Evolutionary conservation across 2,329 filamentous ascomycete genomes (phyloP).

Genomic region (Phialocephala subalpina): DNA sequence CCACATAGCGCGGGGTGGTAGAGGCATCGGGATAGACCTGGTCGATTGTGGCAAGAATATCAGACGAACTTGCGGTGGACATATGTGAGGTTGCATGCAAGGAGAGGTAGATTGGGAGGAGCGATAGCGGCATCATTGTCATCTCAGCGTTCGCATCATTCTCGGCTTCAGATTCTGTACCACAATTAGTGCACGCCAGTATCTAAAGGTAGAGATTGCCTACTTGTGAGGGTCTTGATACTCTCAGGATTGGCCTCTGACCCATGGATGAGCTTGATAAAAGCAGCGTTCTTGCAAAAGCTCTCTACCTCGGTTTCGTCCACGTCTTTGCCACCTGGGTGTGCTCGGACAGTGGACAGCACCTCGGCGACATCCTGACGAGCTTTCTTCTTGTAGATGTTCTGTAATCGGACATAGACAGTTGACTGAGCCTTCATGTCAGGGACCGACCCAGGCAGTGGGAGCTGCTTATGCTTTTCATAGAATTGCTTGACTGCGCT

Average conservation of each 20-base stretch:
- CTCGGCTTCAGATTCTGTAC: constrained; percentile 59
- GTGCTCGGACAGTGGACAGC: constrained; percentile 65
- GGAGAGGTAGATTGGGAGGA: constrained; percentile 75
- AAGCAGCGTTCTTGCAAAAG: constrained; percentile 95
- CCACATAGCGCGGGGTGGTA: constrained; percentile 56
- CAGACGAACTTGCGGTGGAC: constrained; percentile 54
- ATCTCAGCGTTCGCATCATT: constrained; percentile 60
- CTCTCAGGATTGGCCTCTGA: constrained; percentile 27
- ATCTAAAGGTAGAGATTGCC: constrained; percentile 17
- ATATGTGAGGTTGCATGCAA: constrained; percentile 62
- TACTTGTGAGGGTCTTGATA: constrained; percentile 39
- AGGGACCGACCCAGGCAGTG: constrained; percentile 85
- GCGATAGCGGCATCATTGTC: constrained; percentile 54
- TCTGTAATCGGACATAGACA: constrained; percentile 90
- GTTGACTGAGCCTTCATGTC: constrained; percentile 97
- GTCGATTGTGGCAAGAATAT: constrained; percentile 59
- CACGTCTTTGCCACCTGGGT: constrained; percentile 60
- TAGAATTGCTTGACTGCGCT: constrained; percentile 82
- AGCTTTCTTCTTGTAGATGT: constrained; percentile 91
- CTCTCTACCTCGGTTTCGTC: constrained; percentile 80
- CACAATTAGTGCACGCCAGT: constrained; percentile 37
- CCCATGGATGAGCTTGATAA: constrained; percentile 83
- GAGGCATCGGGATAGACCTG: constrained; percentile 56
- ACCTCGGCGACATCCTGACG: constrained; percentile 81
- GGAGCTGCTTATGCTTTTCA: constrained; percentile 74